Percentiles rank a stretch among this genome's conserved stretches.
Conservation (phyloP, 176 grass and related monocot genomes). For the Stipa capillata region DNA sequence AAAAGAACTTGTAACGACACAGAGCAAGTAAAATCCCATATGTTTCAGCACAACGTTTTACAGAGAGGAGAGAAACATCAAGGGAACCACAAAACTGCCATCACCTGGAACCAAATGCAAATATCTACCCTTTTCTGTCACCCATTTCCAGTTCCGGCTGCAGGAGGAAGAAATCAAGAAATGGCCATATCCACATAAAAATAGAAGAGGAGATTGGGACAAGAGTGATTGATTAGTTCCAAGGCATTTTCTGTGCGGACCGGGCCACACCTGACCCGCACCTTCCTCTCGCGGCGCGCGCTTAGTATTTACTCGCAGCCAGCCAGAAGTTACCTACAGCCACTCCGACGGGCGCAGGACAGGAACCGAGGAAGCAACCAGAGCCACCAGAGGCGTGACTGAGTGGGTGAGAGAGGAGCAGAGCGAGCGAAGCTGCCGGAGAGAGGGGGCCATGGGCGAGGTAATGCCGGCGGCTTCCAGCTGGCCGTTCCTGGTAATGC, state of each 20-base stretch:
- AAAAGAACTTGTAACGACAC: background rate
- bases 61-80: background rate
- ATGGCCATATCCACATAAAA: background rate
- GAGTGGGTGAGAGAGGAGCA: background rate
- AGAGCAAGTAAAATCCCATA: background rate
- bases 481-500: background rate
- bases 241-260: constrained; percentile 10
- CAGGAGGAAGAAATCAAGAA: background rate
- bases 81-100: background rate
- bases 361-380: background rate
- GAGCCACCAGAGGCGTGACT: constrained; percentile 9
- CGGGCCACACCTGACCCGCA: background rate
- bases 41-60: too few species aligned
- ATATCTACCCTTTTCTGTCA: background rate
- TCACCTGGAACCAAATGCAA: background rate
- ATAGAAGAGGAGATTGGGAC: background rate
- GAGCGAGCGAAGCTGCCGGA: background rate
- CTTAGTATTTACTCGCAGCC: background rate
- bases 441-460: constrained; percentile 18
- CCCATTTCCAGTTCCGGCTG: background rate
- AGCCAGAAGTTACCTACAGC: constrained; percentile 8
- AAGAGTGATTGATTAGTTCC: constrained; percentile 2
- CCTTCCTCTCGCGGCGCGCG: constrained; percentile 13
- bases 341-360: background rate
- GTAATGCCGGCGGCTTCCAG: constrained; percentile 15